Percentiles rank a stretch among this genome's conserved stretches.
These are phyloP conservation scores for Starmerella stellata DNA, from an alignment of 805 yeast species.

Conservation along the genomic window DNA sequence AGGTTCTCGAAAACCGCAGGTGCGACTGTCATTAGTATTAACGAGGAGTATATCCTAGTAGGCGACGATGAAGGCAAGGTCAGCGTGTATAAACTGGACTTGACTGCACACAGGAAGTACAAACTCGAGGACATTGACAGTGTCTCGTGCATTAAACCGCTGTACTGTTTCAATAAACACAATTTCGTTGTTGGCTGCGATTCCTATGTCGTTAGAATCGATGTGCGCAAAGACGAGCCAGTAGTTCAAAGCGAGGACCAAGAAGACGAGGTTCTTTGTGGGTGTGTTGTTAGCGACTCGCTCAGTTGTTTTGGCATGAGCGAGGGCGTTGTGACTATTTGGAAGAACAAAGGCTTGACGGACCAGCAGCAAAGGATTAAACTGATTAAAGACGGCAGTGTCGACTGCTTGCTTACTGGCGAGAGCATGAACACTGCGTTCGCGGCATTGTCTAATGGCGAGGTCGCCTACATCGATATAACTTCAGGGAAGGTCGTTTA, in stretches of 20 bases:
- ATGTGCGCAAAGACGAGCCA: constrained; percentile 47
- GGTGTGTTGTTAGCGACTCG: constrained; percentile 45
- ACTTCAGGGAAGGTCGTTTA: constrained; percentile 46
- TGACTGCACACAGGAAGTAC: constrained; percentile 35
- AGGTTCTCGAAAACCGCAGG: constrained; percentile 10
- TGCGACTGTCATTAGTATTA: constrained; percentile 19
- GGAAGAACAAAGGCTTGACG: constrained; percentile 44
- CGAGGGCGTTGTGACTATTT: constrained; percentile 70
- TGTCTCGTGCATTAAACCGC: constrained; percentile 38
- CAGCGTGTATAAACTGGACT: constrained; percentile 38
- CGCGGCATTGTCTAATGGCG: constrained; percentile 59
- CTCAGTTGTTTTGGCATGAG: constrained; percentile 71
- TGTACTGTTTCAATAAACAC: constrained; percentile 55
- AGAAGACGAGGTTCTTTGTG: constrained; percentile 75
- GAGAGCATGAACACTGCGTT: constrained; percentile 23
- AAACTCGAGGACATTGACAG: constrained; percentile 46
- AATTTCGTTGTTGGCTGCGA: constrained; percentile 68
- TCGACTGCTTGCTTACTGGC: constrained; percentile 46
- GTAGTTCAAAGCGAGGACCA: constrained; percentile 64
- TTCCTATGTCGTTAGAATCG: constrained; percentile 62
- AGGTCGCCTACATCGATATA: constrained; percentile 47
- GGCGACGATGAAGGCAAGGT: constrained; percentile 58
- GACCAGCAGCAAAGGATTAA: constrained; percentile 71
- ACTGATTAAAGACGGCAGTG: constrained; percentile 43
- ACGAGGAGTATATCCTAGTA: constrained; percentile 22